phyloP scores from a whole-genome alignment of 2,329 filamentous ascomycete genomes.

The Aquanectria penicillioides region DNA sequence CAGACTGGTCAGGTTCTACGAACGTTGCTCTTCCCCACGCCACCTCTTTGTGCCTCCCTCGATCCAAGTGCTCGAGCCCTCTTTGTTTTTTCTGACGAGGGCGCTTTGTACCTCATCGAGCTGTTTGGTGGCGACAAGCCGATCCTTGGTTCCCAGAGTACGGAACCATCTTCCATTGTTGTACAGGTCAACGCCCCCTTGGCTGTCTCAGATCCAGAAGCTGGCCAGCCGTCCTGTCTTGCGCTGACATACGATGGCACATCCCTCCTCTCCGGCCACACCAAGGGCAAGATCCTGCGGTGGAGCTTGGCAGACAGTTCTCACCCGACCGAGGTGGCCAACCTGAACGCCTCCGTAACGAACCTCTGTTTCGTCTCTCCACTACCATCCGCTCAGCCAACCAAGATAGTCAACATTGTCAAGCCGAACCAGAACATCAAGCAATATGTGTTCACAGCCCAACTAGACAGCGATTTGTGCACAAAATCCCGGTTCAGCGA shows the following conservation, averaged over 20 bases:
- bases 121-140: conserved; percentile 68
- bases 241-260: conserved; percentile 85
- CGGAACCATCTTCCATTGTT: conserved; percentile 65
- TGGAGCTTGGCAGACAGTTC: conserved; percentile 83
- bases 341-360: conserved; percentile 83
- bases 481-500: conserved; percentile 55
- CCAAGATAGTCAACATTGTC: conserved; percentile 70
- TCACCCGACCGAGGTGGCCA: conserved; percentile 73
- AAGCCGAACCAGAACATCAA: conserved; percentile 80
- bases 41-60: conserved; percentile 76
- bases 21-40: conserved; percentile 81
- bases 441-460: conserved; percentile 72
- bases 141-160: conserved; percentile 62
- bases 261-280: conserved; percentile 81
- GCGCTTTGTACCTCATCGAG: conserved; percentile 82
- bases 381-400: conserved; percentile 52
- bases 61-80: conserved; percentile 87
- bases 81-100: conserved; percentile 83
- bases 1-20: conserved; percentile 79
- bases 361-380: conserved; percentile 81
- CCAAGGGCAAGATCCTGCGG: conserved; percentile 78
- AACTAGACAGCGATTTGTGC: conserved; percentile 61
- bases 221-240: conserved; percentile 73
- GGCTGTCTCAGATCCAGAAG: conserved; percentile 68
- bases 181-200: conserved; percentile 65